Evolutionary conservation across 768 basidiomycete genomes (phyloP).

Genomic region (Phylloporus sp.): DNA sequence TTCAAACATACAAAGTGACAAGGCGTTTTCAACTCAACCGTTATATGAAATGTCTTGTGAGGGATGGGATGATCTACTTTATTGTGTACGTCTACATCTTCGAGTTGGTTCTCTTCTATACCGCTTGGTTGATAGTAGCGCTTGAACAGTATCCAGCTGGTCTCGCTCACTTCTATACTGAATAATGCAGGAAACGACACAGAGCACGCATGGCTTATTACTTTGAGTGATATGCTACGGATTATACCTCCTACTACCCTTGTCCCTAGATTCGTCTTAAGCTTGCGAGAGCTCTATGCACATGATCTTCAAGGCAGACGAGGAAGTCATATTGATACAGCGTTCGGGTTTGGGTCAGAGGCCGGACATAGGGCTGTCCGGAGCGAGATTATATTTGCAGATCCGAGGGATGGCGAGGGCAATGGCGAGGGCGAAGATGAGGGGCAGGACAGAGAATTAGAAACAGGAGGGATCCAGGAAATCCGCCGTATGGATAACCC

Average conservation of each 20-base stretch:
- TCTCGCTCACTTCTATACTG: neutral
- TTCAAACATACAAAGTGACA: neutral
- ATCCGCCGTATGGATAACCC: no score
- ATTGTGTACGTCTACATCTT: neutral
- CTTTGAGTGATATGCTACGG: no score
- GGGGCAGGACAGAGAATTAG: no score
- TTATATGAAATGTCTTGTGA: neutral
- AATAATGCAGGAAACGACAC: no score
- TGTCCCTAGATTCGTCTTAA: neutral
- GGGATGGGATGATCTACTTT: neutral
- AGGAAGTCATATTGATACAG: neutral
- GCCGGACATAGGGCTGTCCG: neutral
- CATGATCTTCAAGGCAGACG: neutral
- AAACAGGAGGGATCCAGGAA: no score
- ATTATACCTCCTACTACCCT: neutral
- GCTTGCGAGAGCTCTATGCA: neutral
- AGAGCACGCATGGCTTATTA: no score
- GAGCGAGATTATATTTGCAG: neutral
- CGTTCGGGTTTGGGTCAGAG: neutral
- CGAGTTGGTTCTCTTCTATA: no score
- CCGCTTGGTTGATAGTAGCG: no score
- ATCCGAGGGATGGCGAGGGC: no score
- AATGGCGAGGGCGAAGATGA: no score
- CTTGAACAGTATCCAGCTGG: no score
- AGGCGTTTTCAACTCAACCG: neutral